Evolutionary conservation across 1,139 yeast genomes (phyloP), one percentile per base, ranked within the genome.

Genomic region (Magnusiomyces clavatus): DNA sequence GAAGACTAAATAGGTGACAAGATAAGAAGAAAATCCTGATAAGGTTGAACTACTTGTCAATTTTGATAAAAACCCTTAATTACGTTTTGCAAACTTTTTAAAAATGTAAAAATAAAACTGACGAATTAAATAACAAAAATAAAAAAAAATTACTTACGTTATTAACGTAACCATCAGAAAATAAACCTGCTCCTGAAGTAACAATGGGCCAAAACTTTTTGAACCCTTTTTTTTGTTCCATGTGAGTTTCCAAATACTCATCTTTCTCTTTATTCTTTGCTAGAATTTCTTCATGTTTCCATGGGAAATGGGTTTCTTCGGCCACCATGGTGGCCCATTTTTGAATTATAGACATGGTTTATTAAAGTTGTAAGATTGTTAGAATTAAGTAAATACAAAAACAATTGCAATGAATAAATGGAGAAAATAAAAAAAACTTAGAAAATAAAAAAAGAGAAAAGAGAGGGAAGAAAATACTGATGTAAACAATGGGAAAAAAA

Each of bases 81-180:
- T n/a, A n/a, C n/a, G n/a, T n/a, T n/a, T n/a, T n/a, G n/a, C n/a
- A n/a, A n/a, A n/a, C n/a, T n/a, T n/a, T n/a, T n/a, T n/a, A 24
- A 24, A 24, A 24, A 24, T 5, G 8, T 5, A 24, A 24, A 24
- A 24, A 24, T 5, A 24, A 24, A 24, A 24, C 4, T 5, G 8
- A 24, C 4, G 8, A 24, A 24, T 5, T 24, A 8, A 24, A 8
- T 5, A 34, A 14, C n/a, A 35, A 42, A 49, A 24, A 42, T 29
- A 54, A 53, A 17, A 14, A 10, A 16, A 10, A 17, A n/a, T n/a
- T 24, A 47, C 49, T 39, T 39, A 47, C 49, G 69, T 85, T 85
- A 68, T 88, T 88, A 58, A 87, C 85, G 64, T 88, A 88, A 54
- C 97, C 96, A 68, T 89, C 97, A 34, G 92, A 82, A 66, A 89